phyloP scores from a whole-genome alignment of 1,284 basidiomycete species.

The Ustilago esculenta region DNA sequence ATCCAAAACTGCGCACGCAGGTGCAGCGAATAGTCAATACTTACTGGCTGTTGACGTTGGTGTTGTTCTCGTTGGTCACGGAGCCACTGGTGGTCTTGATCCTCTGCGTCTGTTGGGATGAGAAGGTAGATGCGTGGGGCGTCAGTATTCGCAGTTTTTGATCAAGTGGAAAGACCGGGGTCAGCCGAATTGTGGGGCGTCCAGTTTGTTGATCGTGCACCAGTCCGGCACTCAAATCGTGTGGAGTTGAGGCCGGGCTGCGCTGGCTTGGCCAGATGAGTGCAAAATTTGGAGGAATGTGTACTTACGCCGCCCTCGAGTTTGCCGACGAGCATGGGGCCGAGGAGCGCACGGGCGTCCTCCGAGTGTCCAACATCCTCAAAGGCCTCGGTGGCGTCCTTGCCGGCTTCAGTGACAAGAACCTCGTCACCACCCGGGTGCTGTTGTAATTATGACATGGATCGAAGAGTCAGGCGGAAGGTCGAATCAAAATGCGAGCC shows the following conservation, averaged over 20 bases:
- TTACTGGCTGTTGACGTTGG: constrained; percentile 55
- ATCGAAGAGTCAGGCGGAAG: background rate
- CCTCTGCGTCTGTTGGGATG: constrained; percentile 22
- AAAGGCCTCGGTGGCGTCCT: constrained; percentile 97
- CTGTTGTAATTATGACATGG: constrained; percentile 10
- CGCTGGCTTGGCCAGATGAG: background rate
- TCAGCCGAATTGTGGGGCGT: no score
- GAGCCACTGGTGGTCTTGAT: constrained; percentile 50
- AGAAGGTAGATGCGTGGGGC: background rate
- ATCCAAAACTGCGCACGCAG: no score
- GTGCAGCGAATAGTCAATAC: constrained; percentile 18
- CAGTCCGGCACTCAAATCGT: no score
- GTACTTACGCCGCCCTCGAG: constrained; percentile 69
- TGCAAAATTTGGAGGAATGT: background rate
- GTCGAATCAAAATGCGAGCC: background rate
- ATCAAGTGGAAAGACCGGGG: background rate
- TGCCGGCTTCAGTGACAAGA: constrained; percentile 88
- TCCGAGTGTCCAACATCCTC: constrained; percentile 99
- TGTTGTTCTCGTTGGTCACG: constrained; percentile 51
- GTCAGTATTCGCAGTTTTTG: background rate
- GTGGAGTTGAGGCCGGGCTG: no score
- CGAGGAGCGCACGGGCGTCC: constrained; percentile 89
- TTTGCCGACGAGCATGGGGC: constrained; percentile 70
- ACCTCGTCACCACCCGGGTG: constrained; percentile 99
- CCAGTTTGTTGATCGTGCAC: no score